A percentile compares a stretch with the other conserved stretches of the same genome.
These are phyloP conservation scores for Parvularia atlantis DNA, from an alignment of 78 protist species.

Conservation along the genomic window DNA sequence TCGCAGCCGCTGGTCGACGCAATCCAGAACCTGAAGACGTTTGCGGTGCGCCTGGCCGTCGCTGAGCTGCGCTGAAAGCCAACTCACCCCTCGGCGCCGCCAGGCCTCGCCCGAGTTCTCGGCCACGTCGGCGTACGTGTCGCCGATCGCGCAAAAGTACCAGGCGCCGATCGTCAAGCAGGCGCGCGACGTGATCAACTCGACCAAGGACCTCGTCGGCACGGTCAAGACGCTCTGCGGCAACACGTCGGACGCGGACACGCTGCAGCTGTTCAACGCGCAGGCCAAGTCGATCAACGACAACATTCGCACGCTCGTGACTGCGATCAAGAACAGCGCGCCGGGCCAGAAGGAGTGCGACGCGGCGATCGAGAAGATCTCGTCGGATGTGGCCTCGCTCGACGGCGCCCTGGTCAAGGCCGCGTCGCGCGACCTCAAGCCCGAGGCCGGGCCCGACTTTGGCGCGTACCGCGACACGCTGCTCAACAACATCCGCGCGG, in stretches of 20 bases:
- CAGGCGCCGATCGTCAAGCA: neutral
- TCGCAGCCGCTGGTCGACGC: slow-evolving; percentile 10
- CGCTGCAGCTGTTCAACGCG: neutral
- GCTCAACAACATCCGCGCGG: neutral
- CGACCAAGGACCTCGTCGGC: neutral
- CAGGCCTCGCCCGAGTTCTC: slow-evolving; percentile 9
- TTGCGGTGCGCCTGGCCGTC: neutral
- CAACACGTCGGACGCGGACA: neutral
- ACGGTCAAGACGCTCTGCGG: neutral
- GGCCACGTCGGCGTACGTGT: neutral
- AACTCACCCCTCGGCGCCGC: too few relatives aligned
- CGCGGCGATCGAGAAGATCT: neutral
- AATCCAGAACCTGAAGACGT: neutral
- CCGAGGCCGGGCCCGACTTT: neutral
- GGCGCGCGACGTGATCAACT: neutral
- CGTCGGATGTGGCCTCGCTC: neutral
- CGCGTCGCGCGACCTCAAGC: neutral
- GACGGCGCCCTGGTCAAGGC: neutral
- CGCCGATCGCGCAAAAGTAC: neutral
- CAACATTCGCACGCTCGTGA: neutral
- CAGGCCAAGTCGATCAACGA: neutral
- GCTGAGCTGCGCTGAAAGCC: neutral
- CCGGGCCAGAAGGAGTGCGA: slow-evolving; percentile 26
- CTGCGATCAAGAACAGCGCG: neutral
- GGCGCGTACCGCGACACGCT: neutral